phyloP scores from a whole-genome alignment of 768 basidiomycete genomes.

The Hortiboletus flavorubellus region DNA sequence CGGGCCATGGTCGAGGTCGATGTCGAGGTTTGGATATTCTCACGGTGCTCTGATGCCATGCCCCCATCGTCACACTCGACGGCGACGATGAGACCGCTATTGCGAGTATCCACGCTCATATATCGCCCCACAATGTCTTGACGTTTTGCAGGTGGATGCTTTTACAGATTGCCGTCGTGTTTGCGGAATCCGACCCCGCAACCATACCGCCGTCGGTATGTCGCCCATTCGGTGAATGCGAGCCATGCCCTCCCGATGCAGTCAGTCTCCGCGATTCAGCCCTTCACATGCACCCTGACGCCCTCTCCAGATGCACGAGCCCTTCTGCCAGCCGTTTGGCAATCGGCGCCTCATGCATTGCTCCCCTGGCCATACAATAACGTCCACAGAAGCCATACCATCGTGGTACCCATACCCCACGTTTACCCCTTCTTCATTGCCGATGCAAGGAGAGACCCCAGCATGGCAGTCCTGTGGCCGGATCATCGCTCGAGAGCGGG shows the following conservation, averaged over 20 bases:
- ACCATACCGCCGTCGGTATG: constrained; percentile 33
- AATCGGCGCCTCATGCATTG: constrained; percentile 91
- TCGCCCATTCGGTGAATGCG: constrained; percentile 54
- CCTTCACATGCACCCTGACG: constrained; percentile 4
- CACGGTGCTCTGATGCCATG: constrained; percentile 19
- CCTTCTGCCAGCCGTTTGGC: constrained; percentile 95
- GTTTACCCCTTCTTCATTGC: background rate
- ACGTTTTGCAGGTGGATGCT: constrained; percentile 14
- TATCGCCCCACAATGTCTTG: background rate
- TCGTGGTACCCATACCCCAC: constrained; percentile 12
- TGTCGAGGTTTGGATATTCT: constrained; percentile 14
- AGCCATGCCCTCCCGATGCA: constrained; percentile 59
- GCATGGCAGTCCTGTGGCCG: constrained; percentile 96
- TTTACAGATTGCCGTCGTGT: constrained; percentile 6
- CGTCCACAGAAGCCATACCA: constrained; percentile 22
- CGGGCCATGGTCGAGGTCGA: constrained; percentile 54
- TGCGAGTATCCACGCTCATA: background rate
- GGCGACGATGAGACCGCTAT: constrained; percentile 12
- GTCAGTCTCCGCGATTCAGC: constrained; percentile 37
- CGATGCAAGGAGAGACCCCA: constrained; percentile 52
- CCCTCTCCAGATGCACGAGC: constrained; percentile 65
- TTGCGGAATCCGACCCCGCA: background rate
- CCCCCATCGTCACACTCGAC: background rate
- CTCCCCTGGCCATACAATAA: constrained; percentile 31
- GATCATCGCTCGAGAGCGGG: constrained; percentile 71